Evolutionary conservation across 2,329 filamentous ascomycete species (phyloP).

Genomic region (Periconia digitata): DNA sequence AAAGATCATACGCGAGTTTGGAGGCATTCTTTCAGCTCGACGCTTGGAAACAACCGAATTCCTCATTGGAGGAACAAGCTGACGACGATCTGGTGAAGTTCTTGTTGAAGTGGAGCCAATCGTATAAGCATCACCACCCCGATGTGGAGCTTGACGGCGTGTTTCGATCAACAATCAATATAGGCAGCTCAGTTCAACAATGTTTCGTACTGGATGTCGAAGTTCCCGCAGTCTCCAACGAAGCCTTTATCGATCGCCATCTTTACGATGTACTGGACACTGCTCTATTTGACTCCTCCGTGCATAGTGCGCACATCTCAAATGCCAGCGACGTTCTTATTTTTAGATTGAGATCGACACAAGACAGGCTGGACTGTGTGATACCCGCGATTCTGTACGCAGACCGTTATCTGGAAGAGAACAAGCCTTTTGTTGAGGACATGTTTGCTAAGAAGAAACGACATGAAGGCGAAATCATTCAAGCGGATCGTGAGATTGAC

Average conservation of each 20-base stretch:
- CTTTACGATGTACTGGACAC: slow-evolving; percentile 59
- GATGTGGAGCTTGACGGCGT: slow-evolving; percentile 46
- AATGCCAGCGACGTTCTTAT: slow-evolving; percentile 57
- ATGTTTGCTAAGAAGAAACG: slow-evolving; percentile 48
- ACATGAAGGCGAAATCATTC: slow-evolving; percentile 28
- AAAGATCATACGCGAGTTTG: slow-evolving; percentile 60
- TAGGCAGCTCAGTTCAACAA: slow-evolving; percentile 25
- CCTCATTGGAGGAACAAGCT: slow-evolving; percentile 17
- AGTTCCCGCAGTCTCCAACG: slow-evolving; percentile 19
- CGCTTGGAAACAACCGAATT: slow-evolving; percentile 26
- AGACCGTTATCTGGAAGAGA: slow-evolving; percentile 61
- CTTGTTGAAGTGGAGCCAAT: slow-evolving; percentile 52
- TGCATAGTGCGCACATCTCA: slow-evolving; percentile 30
- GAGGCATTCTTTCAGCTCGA: slow-evolving; percentile 53
- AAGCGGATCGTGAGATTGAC: slow-evolving; percentile 39
- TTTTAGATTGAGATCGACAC: slow-evolving; percentile 42
- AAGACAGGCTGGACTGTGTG: slow-evolving; percentile 47
- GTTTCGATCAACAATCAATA: slow-evolving; percentile 47
- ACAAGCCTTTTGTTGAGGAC: slow-evolving; percentile 49
- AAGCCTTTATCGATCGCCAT: slow-evolving; percentile 35
- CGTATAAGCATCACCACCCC: slow-evolving; percentile 46
- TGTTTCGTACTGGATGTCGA: slow-evolving; percentile 34
- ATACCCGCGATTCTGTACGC: slow-evolving; percentile 59
- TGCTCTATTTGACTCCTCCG: slow-evolving; percentile 43
- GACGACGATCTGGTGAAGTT: slow-evolving; percentile 48